phyloP scores from a whole-genome alignment of 2,329 filamentous ascomycete species.

The Microsporum audouinii region DNA sequence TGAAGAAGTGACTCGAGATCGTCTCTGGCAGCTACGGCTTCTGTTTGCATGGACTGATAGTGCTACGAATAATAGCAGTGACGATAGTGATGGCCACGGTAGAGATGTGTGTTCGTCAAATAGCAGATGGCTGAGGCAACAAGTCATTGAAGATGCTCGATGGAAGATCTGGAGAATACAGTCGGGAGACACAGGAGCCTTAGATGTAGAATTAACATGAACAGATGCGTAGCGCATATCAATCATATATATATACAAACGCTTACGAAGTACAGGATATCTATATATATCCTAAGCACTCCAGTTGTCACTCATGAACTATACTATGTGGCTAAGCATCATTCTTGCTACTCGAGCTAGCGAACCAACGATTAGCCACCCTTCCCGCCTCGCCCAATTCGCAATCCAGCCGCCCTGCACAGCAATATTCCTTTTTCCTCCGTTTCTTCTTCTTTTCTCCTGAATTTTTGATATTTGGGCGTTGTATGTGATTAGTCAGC shows the following conservation, averaged over 20 bases:
- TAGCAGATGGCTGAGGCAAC: constrained; percentile 29
- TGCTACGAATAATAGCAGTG: constrained; percentile 11
- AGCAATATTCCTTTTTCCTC: too few species aligned
- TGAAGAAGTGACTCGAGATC: constrained; percentile 42
- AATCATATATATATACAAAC: neutral
- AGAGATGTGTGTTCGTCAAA: constrained; percentile 25
- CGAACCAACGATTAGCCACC: too few species aligned
- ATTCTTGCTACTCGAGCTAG: too few species aligned
- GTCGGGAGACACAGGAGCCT: constrained; percentile 16
- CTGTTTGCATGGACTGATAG: constrained; percentile 57
- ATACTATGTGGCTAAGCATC: too few species aligned
- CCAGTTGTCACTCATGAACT: too few species aligned
- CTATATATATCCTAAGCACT: neutral
- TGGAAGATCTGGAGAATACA: constrained; percentile 36
- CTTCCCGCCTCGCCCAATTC: too few species aligned
- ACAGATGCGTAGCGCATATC: neutral
- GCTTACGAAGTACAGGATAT: too few species aligned
- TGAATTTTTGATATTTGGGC: too few species aligned
- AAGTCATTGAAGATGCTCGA: constrained; percentile 31
- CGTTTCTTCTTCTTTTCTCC: too few species aligned
- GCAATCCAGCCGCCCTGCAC: too few species aligned
- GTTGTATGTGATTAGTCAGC: neutral
- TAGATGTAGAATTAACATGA: neutral
- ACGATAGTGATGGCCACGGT: constrained; percentile 16
- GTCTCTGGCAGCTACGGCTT: constrained; percentile 50